A percentile compares a stretch with the other conserved stretches of the same genome.
phyloP scores from a whole-genome alignment of 2,329 filamentous ascomycete genomes.

The Daldinia sp. region DNA sequence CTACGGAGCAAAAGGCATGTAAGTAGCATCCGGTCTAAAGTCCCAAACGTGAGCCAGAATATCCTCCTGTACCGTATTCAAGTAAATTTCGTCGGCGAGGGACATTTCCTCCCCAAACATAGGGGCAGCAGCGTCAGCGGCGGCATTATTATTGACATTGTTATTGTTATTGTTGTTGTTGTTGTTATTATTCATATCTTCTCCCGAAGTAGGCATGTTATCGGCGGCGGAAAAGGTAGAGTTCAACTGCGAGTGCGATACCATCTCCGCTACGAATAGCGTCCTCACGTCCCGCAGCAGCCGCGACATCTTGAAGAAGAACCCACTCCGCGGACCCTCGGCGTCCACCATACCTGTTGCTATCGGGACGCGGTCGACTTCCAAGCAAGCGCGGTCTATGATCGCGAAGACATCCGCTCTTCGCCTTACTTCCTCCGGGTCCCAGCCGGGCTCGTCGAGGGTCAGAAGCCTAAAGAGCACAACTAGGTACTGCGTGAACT shows the following conservation, averaged over 20 bases:
- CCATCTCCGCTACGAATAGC: slow-evolving; percentile 43
- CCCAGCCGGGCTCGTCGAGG: slow-evolving; percentile 45
- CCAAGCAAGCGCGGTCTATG: slow-evolving; percentile 38
- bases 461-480: slow-evolving; percentile 46
- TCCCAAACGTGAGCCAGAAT: slow-evolving; percentile 34
- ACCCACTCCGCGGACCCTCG: slow-evolving; percentile 35
- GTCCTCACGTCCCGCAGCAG: slow-evolving; percentile 42
- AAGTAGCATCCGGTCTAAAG: slow-evolving; percentile 28
- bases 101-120: slow-evolving; percentile 17
- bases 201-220: background rate
- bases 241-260: slow-evolving; percentile 6
- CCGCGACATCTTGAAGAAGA: slow-evolving; percentile 44
- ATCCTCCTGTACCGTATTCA: slow-evolving; percentile 36
- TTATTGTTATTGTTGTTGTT: too few relatives aligned
- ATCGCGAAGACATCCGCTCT: slow-evolving; percentile 43
- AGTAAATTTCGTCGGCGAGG: slow-evolving; percentile 30
- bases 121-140: too few relatives aligned
- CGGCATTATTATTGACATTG: too few relatives aligned
- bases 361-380: slow-evolving; percentile 27
- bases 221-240: background rate
- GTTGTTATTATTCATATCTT: background rate
- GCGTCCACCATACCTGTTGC: slow-evolving; percentile 40
- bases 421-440: slow-evolving; percentile 41
- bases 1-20: slow-evolving; percentile 23
- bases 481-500: slow-evolving; percentile 46